These are phyloP conservation scores for Gracilariopsis chorda DNA, from an alignment of 23 red algal species.

Conservation along the genomic window DNA sequence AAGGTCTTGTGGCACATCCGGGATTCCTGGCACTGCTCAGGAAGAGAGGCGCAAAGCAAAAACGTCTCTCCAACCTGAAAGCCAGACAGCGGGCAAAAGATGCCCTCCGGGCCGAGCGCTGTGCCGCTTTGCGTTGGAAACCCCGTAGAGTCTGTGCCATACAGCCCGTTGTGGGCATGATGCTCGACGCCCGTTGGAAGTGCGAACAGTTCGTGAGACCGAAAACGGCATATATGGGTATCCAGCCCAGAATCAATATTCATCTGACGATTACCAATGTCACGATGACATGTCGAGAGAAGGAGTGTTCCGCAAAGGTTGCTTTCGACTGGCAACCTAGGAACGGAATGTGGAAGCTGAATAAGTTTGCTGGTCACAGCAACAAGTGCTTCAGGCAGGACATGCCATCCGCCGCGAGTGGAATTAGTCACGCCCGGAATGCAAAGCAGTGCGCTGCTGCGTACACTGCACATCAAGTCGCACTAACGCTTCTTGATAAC, in stretches of 20 bases:
- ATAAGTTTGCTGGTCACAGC: background rate
- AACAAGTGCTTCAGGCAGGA: background rate
- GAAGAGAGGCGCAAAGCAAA: background rate
- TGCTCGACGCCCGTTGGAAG: too few relatives aligned
- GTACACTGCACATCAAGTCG: background rate
- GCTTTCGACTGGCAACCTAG: background rate
- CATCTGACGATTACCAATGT: background rate
- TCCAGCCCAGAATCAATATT: background rate
- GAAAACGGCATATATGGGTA: background rate
- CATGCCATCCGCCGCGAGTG: background rate
- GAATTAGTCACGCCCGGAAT: background rate
- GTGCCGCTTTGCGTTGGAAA: too few relatives aligned
- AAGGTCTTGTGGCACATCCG: background rate
- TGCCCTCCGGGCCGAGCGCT: too few relatives aligned
- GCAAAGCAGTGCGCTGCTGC: background rate
- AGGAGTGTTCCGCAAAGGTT: background rate
- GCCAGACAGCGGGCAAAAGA: too few relatives aligned
- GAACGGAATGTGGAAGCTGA: background rate
- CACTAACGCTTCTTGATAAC: background rate
- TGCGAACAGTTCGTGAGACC: background rate
- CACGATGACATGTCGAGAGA: background rate
- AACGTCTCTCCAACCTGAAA: background rate
- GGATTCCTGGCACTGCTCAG: background rate
- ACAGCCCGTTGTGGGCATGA: too few relatives aligned
- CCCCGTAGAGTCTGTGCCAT: too few relatives aligned